Evolutionary conservation across 805 yeast genomes (phyloP), one percentile per base, ranked within the genome.

Genomic region (Saccharomycopsis sp.): DNA sequence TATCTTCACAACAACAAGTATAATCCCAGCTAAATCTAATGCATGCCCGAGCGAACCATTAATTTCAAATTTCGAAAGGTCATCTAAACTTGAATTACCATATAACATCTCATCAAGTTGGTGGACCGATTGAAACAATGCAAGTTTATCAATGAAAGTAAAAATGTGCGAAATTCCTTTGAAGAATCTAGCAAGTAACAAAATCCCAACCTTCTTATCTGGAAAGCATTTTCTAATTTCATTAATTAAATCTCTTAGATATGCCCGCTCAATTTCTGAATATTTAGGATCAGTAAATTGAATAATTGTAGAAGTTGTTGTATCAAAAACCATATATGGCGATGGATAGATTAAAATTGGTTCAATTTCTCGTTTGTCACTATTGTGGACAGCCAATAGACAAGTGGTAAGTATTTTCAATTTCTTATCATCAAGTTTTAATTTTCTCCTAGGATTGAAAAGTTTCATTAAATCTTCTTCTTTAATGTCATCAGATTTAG

Each of bases 121-220:
- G 2, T 27, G 20, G 14, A 43, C 13, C 4, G 44, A 28, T 14
- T n/a, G 9, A 8, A 49, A 21, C 8, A 41, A 23, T 7, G 27
- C n/a, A 13, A 14, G 35, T 22, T 43, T 49, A 16, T 42, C 44
- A 7, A 49, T 33, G 20, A 34, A 49, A 5, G 45, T 47, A 23
- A 45, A 42, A 27, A 28, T 4, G 37, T 46, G 47, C 8, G 19
- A 19, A 2, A 40, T 23, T 2, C 47, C 37, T 21, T 46, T 47
- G 41, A 45, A 42, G 37, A 46, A 49, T 27, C 43, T 46, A 13
- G 44, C 19, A 4, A 43, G n/a, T 9, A 49, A 22, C 17, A 49
- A 23, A 16, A 43, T 20, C 7, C 36, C 14, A 13, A 46, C 21
- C n/a, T 44, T 49, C 23, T 38, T 36, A 8, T 29, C 26, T 14